These are phyloP conservation scores for Magnolia officinalis DNA, from an alignment of 164 flowering plant genomes.

Conservation along the genomic window DNA sequence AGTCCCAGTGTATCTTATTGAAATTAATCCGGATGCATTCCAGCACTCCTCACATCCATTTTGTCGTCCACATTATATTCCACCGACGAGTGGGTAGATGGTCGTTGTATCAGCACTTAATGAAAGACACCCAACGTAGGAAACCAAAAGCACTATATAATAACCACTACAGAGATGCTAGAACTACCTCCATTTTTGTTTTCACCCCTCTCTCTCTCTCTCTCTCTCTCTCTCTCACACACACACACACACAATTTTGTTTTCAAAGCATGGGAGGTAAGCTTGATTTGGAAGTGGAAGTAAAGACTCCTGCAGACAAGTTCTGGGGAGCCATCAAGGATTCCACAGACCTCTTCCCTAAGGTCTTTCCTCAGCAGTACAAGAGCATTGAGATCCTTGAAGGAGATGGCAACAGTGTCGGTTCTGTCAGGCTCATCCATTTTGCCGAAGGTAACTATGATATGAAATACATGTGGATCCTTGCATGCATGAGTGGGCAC, in stretches of 20 bases:
- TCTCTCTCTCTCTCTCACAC: no score
- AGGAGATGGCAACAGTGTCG: slow-evolving; percentile 74
- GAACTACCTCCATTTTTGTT: not conserved
- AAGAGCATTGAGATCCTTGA: slow-evolving; percentile 64
- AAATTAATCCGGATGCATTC: no score
- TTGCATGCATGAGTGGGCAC: not conserved
- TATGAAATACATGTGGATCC: no score
- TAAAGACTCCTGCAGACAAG: slow-evolving; percentile 54
- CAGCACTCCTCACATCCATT: no score
- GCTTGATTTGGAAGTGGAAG: slow-evolving; percentile 56
- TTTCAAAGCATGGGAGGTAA: slow-evolving; percentile 27
- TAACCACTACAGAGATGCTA: not conserved
- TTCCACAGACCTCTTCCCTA: slow-evolving; percentile 52
- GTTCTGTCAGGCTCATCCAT: slow-evolving; percentile 49
- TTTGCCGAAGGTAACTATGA: slow-evolving; percentile 51
- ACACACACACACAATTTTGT: no score
- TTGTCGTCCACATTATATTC: not conserved
- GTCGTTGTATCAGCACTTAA: not conserved
- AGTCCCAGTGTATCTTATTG: no score
- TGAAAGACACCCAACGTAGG: not conserved
- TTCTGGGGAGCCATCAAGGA: slow-evolving; percentile 57
- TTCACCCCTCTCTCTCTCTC: not conserved
- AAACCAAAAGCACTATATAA: not conserved
- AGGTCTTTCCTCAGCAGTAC: slow-evolving; percentile 61
- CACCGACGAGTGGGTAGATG: not conserved